phyloP scores from a whole-genome alignment of 306 rosid genomes.

The Argentina anserina region DNA sequence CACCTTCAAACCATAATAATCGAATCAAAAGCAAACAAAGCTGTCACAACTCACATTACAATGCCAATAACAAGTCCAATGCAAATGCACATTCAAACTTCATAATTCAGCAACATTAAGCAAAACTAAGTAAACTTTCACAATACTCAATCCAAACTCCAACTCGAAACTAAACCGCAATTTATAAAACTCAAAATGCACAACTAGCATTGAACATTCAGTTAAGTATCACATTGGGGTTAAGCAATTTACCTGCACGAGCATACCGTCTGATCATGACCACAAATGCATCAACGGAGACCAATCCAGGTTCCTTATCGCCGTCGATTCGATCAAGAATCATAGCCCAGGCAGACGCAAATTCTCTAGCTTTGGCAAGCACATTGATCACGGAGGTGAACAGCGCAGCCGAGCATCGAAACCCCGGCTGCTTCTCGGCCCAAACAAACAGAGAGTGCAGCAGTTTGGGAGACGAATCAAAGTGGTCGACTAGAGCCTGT shows the following conservation, averaged over 20 bases:
- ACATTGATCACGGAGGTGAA: constrained; percentile 49
- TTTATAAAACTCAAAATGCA: too few relatives aligned
- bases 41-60: neutral
- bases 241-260: constrained; percentile 54
- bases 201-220: too few relatives aligned
- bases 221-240: neutral
- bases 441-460: constrained; percentile 64
- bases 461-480: constrained; percentile 64
- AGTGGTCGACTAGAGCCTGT: constrained; percentile 46
- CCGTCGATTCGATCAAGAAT: constrained; percentile 34
- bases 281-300: constrained; percentile 55
- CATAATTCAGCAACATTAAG: neutral
- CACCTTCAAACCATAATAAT: constrained; percentile 5
- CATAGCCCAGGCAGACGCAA: constrained; percentile 68
- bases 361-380: constrained; percentile 61
- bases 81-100: neutral
- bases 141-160: neutral
- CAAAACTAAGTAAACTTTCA: neutral
- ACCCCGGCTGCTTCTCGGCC: constrained; percentile 61
- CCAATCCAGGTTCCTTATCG: constrained; percentile 34
- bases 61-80: neutral
- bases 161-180: neutral
- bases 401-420: constrained; percentile 33
- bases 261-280: constrained; percentile 78
- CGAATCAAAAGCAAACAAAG: neutral